Conservation (phyloP, 1,139 yeast species). For the Geotrichum histeridarum region DNA sequence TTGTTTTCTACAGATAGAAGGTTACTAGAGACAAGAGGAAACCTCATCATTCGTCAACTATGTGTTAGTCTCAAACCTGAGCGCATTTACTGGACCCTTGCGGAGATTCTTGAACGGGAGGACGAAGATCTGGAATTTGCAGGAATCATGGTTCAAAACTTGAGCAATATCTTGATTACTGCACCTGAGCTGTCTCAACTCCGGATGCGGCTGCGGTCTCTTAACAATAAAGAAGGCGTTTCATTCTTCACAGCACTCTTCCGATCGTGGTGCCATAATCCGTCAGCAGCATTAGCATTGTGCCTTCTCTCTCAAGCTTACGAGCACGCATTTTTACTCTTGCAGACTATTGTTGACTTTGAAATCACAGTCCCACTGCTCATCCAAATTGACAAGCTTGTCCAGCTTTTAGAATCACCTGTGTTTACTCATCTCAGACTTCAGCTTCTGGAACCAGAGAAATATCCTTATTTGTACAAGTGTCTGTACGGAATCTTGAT, state of each 20-base stretch:
- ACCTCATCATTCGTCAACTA: slow-evolving; percentile 75
- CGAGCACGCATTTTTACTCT: slow-evolving; percentile 76
- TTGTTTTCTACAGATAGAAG: slow-evolving; percentile 65
- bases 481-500: slow-evolving; percentile 87
- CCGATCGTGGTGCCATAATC: slow-evolving; percentile 88
- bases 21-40: slow-evolving; percentile 66
- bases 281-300: slow-evolving; percentile 81
- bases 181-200: slow-evolving; percentile 73
- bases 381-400: slow-evolving; percentile 73
- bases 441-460: slow-evolving; percentile 82
- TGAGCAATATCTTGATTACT: slow-evolving; percentile 82
- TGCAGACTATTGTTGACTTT: slow-evolving; percentile 68
- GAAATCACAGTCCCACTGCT: slow-evolving; percentile 68
- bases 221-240: slow-evolving; percentile 59
- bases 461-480: slow-evolving; percentile 75
- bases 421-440: slow-evolving; percentile 82
- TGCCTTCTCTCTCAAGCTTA: slow-evolving; percentile 86
- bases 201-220: slow-evolving; percentile 59
- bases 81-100: slow-evolving; percentile 72
- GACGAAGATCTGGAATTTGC: slow-evolving; percentile 66
- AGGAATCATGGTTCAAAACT: slow-evolving; percentile 75
- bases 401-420: slow-evolving; percentile 80
- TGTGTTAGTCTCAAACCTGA: slow-evolving; percentile 81
- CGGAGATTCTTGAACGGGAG: slow-evolving; percentile 63
- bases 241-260: slow-evolving; percentile 70